Evolutionary conservation across 2,329 filamentous ascomycete species (phyloP).

Genomic region (Orbilia oligospora): DNA sequence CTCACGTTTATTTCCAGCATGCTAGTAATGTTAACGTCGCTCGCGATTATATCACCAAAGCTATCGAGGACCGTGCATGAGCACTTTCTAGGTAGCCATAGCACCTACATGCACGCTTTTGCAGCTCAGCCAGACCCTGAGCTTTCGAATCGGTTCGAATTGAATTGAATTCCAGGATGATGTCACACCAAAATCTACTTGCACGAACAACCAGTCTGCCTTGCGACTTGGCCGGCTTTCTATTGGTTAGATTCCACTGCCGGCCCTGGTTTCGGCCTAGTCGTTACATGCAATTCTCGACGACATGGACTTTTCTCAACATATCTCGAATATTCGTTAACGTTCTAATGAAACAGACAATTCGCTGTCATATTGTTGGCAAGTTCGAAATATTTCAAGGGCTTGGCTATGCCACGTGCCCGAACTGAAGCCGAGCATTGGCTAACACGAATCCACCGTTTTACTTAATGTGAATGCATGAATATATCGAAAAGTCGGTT

Average conservation of each 20-base stretch:
- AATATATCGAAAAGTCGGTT: background rate
- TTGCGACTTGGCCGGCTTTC: conserved; percentile 50
- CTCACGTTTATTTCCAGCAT: background rate
- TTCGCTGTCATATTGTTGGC: background rate
- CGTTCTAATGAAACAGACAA: background rate
- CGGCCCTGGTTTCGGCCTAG: background rate
- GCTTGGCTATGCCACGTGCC: background rate
- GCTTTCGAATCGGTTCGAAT: background rate
- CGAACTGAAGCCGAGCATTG: conserved; percentile 7
- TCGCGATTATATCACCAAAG: conserved; percentile 10
- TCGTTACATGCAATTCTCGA: conserved; percentile 4
- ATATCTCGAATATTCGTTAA: conserved; percentile 32
- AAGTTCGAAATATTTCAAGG: background rate
- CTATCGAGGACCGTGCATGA: too few species aligned
- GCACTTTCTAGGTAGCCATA: background rate
- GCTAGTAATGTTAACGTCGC: background rate
- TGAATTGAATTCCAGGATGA: conserved; percentile 4
- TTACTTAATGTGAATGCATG: background rate
- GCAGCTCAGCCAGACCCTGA: conserved; percentile 23
- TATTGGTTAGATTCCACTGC: background rate
- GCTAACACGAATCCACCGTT: background rate
- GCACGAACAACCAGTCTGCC: conserved; percentile 35
- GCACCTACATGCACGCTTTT: background rate
- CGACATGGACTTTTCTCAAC: background rate
- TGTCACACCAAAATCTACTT: conserved; percentile 29